phyloP scores from a whole-genome alignment of 2,329 filamentous ascomycete species.

The Neophaeococcomyces mojaviensis region DNA sequence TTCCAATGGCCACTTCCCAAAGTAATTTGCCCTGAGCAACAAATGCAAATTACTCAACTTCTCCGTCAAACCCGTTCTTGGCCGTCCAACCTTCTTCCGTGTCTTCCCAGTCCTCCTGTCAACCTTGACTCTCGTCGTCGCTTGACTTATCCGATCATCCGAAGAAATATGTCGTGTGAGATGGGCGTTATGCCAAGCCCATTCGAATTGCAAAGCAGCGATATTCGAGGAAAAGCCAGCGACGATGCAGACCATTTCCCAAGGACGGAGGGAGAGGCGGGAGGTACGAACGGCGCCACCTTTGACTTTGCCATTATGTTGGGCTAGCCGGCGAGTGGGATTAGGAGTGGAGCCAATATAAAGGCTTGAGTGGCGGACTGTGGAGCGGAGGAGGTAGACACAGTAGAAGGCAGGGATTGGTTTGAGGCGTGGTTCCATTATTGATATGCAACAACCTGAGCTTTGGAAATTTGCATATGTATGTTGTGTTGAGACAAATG shows the following conservation, averaged over 20 bases:
- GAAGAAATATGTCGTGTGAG: slow-evolving; percentile 68
- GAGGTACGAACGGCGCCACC: slow-evolving; percentile 77
- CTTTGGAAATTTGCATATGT: no score
- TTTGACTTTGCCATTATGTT: slow-evolving; percentile 79
- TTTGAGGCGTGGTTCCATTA: slow-evolving; percentile 31
- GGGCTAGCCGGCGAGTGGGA: slow-evolving; percentile 71
- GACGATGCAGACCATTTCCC: slow-evolving; percentile 83
- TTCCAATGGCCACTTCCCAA: slow-evolving; percentile 72
- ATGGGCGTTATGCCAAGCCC: slow-evolving; percentile 86
- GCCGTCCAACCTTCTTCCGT: slow-evolving; percentile 47
- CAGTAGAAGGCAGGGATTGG: slow-evolving; percentile 82
- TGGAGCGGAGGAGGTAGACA: slow-evolving; percentile 86
- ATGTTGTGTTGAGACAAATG: no score
- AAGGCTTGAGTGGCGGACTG: slow-evolving; percentile 57
- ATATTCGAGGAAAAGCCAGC: slow-evolving; percentile 82
- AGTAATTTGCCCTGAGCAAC: slow-evolving; percentile 70
- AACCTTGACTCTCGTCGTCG: slow-evolving; percentile 17
- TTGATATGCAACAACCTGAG: slow-evolving; percentile 9
- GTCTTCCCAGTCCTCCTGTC: slow-evolving; percentile 30
- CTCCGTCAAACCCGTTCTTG: slow-evolving; percentile 55
- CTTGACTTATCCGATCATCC: slow-evolving; percentile 34
- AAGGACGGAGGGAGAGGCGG: slow-evolving; percentile 62
- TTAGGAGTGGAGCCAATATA: slow-evolving; percentile 93
- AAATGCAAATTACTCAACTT: slow-evolving; percentile 74
- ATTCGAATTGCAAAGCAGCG: slow-evolving; percentile 90